Evolutionary conservation across 1,139 yeast species (phyloP).

Genomic region (Yamadazyma pseudoaaseri): DNA sequence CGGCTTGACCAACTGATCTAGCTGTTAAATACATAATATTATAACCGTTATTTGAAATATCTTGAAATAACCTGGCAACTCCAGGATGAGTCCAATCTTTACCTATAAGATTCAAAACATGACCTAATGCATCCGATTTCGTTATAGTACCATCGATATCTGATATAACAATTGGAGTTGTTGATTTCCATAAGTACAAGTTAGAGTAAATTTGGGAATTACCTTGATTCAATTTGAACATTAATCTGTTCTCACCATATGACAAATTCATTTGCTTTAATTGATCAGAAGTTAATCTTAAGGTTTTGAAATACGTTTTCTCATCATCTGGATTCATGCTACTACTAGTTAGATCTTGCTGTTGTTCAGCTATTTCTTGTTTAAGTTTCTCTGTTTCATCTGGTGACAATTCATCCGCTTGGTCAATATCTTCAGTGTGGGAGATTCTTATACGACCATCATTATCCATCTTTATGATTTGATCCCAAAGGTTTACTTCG

Average conservation of each 20-base stretch:
- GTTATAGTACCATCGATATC: slow-evolving; percentile 99
- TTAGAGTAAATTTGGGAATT: slow-evolving; percentile 73
- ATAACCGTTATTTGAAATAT: slow-evolving; percentile 84
- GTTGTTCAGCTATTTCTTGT: slow-evolving; percentile 15
- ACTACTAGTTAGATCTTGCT: slow-evolving; percentile 14
- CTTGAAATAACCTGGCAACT: slow-evolving; percentile 86
- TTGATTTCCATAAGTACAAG: slow-evolving; percentile 79
- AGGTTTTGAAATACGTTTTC: slow-evolving; percentile 71
- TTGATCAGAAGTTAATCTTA: slow-evolving; percentile 90
- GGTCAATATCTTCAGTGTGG: slow-evolving; percentile 11
- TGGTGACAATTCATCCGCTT: slow-evolving; percentile 11
- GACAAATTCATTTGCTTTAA: slow-evolving; percentile 69
- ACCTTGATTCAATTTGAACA: slow-evolving; percentile 80
- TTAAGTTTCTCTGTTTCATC: slow-evolving; percentile 12
- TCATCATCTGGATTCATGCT: slow-evolving; percentile 20
- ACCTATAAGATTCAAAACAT: slow-evolving; percentile 89
- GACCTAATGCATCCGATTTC: slow-evolving; percentile 96
- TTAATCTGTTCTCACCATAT: slow-evolving; percentile 75
- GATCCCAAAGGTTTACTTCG: slow-evolving; percentile 18
- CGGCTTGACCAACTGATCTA: slow-evolving; percentile 94
- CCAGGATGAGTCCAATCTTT: slow-evolving; percentile 99
- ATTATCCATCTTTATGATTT: slow-evolving; percentile 31
- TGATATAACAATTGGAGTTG: slow-evolving; percentile 89
- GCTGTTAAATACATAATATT: slow-evolving; percentile 93
- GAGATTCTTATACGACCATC: slow-evolving; percentile 16